Evolutionary conservation across 805 yeast species (phyloP).

Genomic region (Candida nonsorbophila): DNA sequence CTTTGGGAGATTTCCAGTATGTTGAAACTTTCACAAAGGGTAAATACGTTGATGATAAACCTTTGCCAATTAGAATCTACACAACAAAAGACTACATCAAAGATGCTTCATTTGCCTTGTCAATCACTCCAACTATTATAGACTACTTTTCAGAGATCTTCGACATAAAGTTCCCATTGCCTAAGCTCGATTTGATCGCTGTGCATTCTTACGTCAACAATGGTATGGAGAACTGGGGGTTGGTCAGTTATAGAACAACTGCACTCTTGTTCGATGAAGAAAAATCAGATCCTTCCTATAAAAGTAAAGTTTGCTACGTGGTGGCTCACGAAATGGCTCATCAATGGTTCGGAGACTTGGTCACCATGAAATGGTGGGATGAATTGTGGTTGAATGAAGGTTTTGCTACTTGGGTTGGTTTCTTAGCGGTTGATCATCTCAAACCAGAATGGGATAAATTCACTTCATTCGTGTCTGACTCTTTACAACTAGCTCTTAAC

Average conservation of each 20-base stretch:
- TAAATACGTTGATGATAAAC: conserved; percentile 29
- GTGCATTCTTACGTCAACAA: conserved; percentile 77
- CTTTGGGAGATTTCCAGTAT: conserved; percentile 52
- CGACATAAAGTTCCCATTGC: conserved; percentile 62
- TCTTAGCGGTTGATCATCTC: conserved; percentile 60
- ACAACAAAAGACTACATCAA: conserved; percentile 45
- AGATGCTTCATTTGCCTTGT: conserved; percentile 44
- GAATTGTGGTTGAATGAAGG: conserved; percentile 89
- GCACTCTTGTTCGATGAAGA: conserved; percentile 41
- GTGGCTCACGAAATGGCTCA: conserved; percentile 85
- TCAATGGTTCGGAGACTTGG: conserved; percentile 88
- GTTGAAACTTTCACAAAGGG: conserved; percentile 41
- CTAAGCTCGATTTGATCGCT: conserved; percentile 75
- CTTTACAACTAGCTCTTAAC: conserved; percentile 46
- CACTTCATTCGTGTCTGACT: conserved; percentile 46
- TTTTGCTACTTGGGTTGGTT: conserved; percentile 84
- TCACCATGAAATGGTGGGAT: conserved; percentile 94
- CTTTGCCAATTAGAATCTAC: conserved; percentile 47
- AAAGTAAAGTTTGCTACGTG: conserved; percentile 75
- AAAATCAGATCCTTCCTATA: conserved; percentile 45
- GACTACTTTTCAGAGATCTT: conserved; percentile 46
- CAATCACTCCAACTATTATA: conserved; percentile 44
- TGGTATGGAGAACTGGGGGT: conserved; percentile 92
- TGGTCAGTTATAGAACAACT: conserved; percentile 61
- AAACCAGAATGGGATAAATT: conserved; percentile 82